Evolutionary conservation across 164 flowering plant species (phyloP), one percentile per base, ranked within the genome.

Genomic region (Sedum album): DNA sequence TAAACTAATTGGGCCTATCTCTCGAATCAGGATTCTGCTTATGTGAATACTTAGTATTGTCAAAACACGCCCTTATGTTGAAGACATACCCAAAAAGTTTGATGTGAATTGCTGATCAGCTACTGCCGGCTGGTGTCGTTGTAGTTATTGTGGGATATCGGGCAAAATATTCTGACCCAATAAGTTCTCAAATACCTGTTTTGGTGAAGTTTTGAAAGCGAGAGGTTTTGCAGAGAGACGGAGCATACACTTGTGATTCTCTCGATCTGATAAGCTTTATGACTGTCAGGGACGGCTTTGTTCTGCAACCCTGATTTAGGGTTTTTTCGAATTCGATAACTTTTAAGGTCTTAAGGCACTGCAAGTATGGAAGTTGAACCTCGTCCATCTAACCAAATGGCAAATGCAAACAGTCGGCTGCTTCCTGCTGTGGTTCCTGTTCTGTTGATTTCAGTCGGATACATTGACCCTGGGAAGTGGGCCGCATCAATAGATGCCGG

Each of bases 321-420:
- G 6, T 55, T 55, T 13, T 8, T 13, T 6, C 15, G 10, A 4
- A 6, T 21, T 25, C n/a, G n/a, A 8, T 55, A 30, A 25, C 44
- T 38, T 35, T 31, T 18, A n/a, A n/a, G 66, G 10, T 64, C 41
- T 6, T 8, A 35, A 64, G 42, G 28, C 23, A 64, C 31, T 35
- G 26, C 1, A 14, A 31, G 23, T 64, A 64, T 64, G 66, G 66
- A 64, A 64, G 66, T 38, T 31, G 66, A 64, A 64, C 2, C 21
- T 35, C 35, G 25, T 31, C 66, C 66, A 10, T 35, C 42, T 42
- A 64, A 31, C 26, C 66, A 33, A 4, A 38, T 64, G 66, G 15
- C 21, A 10, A 30, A 42, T 64, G 5, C 66, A 33, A 64, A 31
- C 10, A 35, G 66, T 64, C 42, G 66, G 23, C 66, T 64, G 25